Base-by-base conservation (phyloP, 2,329 filamentous ascomycete species). In the Colletotrichum lentis region DNA sequence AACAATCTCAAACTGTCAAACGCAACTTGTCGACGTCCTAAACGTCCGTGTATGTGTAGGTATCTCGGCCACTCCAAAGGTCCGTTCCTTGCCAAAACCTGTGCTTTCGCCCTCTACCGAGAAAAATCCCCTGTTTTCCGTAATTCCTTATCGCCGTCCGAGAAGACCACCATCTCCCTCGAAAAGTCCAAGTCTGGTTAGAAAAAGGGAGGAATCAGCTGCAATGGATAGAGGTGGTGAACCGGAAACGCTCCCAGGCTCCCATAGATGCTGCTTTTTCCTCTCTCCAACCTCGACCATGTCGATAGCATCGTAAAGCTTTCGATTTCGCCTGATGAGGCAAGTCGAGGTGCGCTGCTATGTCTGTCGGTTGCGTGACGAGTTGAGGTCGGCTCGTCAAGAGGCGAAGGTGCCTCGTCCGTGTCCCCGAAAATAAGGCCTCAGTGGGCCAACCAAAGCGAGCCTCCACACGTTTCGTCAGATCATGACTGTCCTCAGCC, bases 11-110 rank as follows among this genome's bases (percentile, higher is more conserved):
- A 35, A 59, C 61, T 59, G 41, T 22, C 62, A 58, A 59, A 69
- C 41, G 52, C 57, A 50, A 59, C 49, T 44, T 57, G 58, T 62
- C 69, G 63, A 70, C 69, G 69, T 61, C 64, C 68, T 62, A 8
- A 24, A 59, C 61, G 68, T 69, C 57, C 64, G 41, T 70, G 56
- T 71, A 69, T 59, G 35, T 27, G 35, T 50, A 60, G 65, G 65
- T 68, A 68, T 65, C 55, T 64, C 62, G 50, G 37, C 49, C 61
- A 59, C 43, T 20, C 59, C 53, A 49, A 55, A 58, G 61, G 47
- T 50, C 65, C 54, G 35, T 55, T 55, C 62, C 65, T 44, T 52
- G 43, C 65, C 62, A 54, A 35, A 55, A 27, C 43, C 62, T 35
- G 24, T 55, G 58, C 57, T 37, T 55, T 68, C 62, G 47, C 49